These are phyloP conservation scores for Blumeria graminis DNA, from an alignment of 2,329 filamentous ascomycete species.

Conservation along the genomic window DNA sequence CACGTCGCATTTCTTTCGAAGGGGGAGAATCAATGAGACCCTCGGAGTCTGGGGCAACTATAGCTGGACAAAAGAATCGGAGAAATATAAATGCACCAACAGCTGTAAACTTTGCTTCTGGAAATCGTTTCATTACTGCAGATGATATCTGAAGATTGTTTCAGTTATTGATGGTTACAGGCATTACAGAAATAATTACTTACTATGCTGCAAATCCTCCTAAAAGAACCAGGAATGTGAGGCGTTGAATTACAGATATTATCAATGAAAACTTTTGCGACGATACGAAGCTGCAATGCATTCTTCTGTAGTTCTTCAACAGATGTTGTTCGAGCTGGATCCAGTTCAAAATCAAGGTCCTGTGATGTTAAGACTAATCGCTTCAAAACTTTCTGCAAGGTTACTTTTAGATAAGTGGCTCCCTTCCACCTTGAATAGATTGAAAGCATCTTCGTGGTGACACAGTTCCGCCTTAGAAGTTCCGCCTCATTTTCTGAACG, in stretches of 20 bases:
- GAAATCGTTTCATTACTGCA: slow-evolving; percentile 38
- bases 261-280: slow-evolving; percentile 47
- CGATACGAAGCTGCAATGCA: slow-evolving; percentile 37
- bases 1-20: slow-evolving; percentile 44
- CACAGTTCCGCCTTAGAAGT: slow-evolving; percentile 40
- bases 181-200: slow-evolving; percentile 11
- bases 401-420: slow-evolving; percentile 33
- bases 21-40: slow-evolving; percentile 35
- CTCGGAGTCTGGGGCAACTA: slow-evolving; percentile 44
- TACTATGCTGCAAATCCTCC: slow-evolving; percentile 42
- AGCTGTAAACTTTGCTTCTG: slow-evolving; percentile 46
- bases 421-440: slow-evolving; percentile 52
- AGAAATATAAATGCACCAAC: slow-evolving; percentile 49
- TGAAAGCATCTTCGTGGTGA: slow-evolving; percentile 49
- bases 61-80: slow-evolving; percentile 48
- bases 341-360: slow-evolving; percentile 42
- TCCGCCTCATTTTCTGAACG: slow-evolving; percentile 38
- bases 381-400: slow-evolving; percentile 41
- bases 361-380: slow-evolving; percentile 40
- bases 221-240: slow-evolving; percentile 37
- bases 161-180: background rate
- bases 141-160: slow-evolving; percentile 25
- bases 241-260: slow-evolving; percentile 40
- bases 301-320: slow-evolving; percentile 41
- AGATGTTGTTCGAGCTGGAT: slow-evolving; percentile 34